phyloP scores from a whole-genome alignment of 768 basidiomycete species.

The Russula ochroleuca region DNA sequence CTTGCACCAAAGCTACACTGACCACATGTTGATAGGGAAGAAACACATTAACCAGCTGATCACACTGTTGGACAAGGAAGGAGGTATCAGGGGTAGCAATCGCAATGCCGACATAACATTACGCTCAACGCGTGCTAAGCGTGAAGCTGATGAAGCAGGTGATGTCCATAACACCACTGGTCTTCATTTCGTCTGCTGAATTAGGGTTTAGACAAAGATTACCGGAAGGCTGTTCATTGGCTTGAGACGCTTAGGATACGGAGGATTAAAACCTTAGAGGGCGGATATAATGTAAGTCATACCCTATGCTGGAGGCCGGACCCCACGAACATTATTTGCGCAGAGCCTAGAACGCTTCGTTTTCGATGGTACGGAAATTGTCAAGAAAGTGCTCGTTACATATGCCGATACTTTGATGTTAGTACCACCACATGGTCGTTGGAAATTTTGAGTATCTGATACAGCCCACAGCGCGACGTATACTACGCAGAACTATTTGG shows the following conservation, averaged over 20 bases:
- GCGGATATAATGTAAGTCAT: constrained; percentile 65
- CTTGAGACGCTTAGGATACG: constrained; percentile 84
- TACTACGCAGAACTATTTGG: constrained; percentile 69
- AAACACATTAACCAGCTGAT: constrained; percentile 83
- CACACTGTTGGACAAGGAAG: constrained; percentile 71
- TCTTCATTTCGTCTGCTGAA: constrained; percentile 8
- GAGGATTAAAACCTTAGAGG: constrained; percentile 75
- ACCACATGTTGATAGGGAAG: constrained; percentile 51
- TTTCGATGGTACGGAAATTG: constrained; percentile 58
- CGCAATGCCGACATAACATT: constrained; percentile 61
- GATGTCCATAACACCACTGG: constrained; percentile 26
- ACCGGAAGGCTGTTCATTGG: constrained; percentile 86
- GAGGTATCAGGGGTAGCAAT: constrained; percentile 52
- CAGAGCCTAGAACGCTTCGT: constrained; percentile 81
- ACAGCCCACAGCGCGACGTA: constrained; percentile 61
- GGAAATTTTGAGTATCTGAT: constrained; percentile 2
- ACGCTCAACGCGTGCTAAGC: constrained; percentile 73
- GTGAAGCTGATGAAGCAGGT: constrained; percentile 92
- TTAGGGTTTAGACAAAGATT: constrained; percentile 69
- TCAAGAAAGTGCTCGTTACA: constrained; percentile 61
- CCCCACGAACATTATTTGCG: constrained; percentile 4
- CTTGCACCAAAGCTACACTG: constrained; percentile 1
- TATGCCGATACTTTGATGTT: constrained; percentile 82
- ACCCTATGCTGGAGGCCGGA: background rate
- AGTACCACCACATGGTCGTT: constrained; percentile 29